These are phyloP conservation scores for Micractinium conductrix DNA, from an alignment of 139 green algal genomes.

Conservation along the genomic window DNA sequence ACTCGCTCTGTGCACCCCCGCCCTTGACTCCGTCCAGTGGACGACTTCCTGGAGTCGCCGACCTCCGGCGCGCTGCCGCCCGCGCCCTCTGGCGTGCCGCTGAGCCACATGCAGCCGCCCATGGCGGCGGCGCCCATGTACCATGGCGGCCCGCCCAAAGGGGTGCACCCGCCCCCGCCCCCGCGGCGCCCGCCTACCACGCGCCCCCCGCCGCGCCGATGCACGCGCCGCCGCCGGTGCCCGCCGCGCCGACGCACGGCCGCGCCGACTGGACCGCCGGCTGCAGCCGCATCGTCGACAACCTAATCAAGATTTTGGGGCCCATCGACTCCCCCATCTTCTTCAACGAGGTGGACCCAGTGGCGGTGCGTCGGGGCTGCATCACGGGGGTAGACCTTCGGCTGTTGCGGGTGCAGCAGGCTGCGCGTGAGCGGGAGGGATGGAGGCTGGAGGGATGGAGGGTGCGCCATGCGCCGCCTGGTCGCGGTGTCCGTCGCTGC, in stretches of 20 bases:
- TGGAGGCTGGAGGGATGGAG: no score
- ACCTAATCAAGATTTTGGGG: conserved; percentile 27
- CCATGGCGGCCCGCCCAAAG: not conserved
- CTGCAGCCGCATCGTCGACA: conserved; percentile 33
- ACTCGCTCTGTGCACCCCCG: not conserved
- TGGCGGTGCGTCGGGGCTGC: not conserved
- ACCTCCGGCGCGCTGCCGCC: not conserved
- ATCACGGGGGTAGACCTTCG: no score
- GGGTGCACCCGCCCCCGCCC: not conserved
- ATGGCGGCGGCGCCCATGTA: not conserved
- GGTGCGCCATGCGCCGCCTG: no score
- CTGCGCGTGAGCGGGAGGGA: no score
- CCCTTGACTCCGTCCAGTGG: not conserved
- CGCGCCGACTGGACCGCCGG: conserved; percentile 8
- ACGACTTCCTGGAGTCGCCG: conserved; percentile 23
- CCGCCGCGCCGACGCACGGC: not conserved
- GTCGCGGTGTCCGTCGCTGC: no score
- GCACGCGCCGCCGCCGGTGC: not conserved
- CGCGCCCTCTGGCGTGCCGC: not conserved
- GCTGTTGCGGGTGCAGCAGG: no score
- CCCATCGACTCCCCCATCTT: conserved; percentile 27
- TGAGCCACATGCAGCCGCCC: not conserved
- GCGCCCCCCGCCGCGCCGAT: not conserved
- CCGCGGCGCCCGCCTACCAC: not conserved
- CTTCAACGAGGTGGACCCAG: conserved; percentile 6